A percentile compares a stretch with the other conserved stretches of the same genome.
Conservation (phyloP, 192 early-diverging fungal species). For the Lobosporangium transversale region DNA sequence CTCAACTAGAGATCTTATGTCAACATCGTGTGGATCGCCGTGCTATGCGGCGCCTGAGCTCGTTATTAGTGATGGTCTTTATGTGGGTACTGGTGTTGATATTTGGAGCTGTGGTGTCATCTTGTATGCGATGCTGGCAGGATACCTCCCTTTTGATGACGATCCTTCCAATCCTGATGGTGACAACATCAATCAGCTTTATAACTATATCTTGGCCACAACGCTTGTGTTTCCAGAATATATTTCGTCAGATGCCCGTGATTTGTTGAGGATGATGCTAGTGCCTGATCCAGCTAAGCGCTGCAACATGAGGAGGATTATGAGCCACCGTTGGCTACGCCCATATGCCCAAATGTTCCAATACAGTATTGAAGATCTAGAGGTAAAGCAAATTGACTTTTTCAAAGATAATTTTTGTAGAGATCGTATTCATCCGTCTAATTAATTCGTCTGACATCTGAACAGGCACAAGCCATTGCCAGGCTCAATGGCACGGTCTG, state of each 20-base stretch:
- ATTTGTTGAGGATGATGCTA: conserved; percentile 90
- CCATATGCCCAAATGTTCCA: conserved; percentile 63
- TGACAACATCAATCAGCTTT: conserved; percentile 88
- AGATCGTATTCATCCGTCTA: too few relatives aligned
- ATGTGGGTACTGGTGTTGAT: conserved; percentile 95
- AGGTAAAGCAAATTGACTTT: too few relatives aligned
- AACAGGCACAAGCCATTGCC: conserved; percentile 42
- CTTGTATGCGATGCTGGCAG: conserved; percentile 91
- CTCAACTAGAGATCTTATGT: conserved; percentile 82
- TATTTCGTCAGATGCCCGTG: conserved; percentile 79
- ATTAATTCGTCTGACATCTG: not conserved
- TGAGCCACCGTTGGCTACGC: conserved; percentile 73
- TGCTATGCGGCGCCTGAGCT: conserved; percentile 99
- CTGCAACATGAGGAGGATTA: conserved; percentile 80
- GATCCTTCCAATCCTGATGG: conserved; percentile 91
- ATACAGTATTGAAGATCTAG: conserved; percentile 49
- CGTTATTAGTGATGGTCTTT: conserved; percentile 94
- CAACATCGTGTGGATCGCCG: conserved; percentile 96
- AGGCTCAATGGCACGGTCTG: conserved; percentile 43
- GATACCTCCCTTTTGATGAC: conserved; percentile 91
- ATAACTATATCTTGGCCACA: conserved; percentile 86
- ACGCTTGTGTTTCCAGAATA: conserved; percentile 88
- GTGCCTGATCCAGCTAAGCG: conserved; percentile 88
- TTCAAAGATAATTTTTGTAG: too few relatives aligned
- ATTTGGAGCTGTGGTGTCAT: conserved; percentile 99